A percentile compares a stretch with the other conserved stretches of the same genome.
Evolutionary conservation across 2,329 filamentous ascomycete species (phyloP).

Genomic region (Hymenoscyphus occultus): DNA sequence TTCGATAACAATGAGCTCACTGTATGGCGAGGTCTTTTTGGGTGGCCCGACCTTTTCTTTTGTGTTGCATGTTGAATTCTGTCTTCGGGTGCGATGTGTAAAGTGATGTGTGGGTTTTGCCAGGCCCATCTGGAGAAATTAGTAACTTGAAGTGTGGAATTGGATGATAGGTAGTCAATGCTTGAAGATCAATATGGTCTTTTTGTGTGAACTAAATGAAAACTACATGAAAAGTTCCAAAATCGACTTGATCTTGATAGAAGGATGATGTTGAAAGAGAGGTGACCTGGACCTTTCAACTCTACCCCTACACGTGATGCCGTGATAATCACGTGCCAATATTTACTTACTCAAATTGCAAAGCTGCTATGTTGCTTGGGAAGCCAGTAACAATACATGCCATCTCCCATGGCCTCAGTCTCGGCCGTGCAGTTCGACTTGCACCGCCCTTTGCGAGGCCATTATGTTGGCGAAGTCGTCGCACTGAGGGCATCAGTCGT

Average conservation of each 20-base stretch:
- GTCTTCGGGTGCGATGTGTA: slow-evolving; percentile 67
- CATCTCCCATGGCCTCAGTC: slow-evolving; percentile 87
- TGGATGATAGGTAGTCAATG: background rate
- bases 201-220: background rate
- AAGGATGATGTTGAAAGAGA: too few species aligned
- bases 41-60: slow-evolving; percentile 52
- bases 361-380: slow-evolving; percentile 76
- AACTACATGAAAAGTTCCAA: background rate
- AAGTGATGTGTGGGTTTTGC: slow-evolving; percentile 77
- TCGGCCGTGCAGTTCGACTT: slow-evolving; percentile 64
- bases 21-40: slow-evolving; percentile 55
- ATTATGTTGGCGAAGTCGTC: slow-evolving; percentile 89
- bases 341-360: slow-evolving; percentile 82
- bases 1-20: slow-evolving; percentile 72
- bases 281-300: background rate
- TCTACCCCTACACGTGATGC: background rate
- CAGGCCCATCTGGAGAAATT: slow-evolving; percentile 72
- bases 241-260: background rate
- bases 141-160: background rate
- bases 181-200: background rate
- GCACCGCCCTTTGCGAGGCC: slow-evolving; percentile 80
- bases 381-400: slow-evolving; percentile 83
- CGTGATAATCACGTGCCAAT: slow-evolving; percentile 6
- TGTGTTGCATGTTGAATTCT: slow-evolving; percentile 54
- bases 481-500: slow-evolving; percentile 40